Conservation (phyloP, 805 yeast species). For the Nakazawaea wyomingensis region DNA sequence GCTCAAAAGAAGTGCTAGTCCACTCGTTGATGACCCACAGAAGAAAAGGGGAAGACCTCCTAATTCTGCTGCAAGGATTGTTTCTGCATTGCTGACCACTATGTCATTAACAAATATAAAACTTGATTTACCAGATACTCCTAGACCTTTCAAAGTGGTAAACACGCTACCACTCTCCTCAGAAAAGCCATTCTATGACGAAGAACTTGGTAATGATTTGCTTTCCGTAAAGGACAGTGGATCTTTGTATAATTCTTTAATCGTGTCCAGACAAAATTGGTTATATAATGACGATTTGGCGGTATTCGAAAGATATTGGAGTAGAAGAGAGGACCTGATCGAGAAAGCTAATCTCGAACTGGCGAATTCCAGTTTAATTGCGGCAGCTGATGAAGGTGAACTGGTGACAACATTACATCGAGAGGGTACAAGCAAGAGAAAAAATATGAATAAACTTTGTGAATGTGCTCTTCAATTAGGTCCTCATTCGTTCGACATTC, state of each 20-base stretch:
- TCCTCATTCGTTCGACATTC: constrained; percentile 74
- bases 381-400: constrained; percentile 24
- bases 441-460: constrained; percentile 82
- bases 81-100: constrained; percentile 4
- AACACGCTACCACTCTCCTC: constrained; percentile 65
- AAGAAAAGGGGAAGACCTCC: constrained; percentile 6
- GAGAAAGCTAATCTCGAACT: constrained; percentile 24
- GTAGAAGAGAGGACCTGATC: constrained; percentile 31
- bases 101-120: constrained; percentile 5
- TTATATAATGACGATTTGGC: constrained; percentile 32
- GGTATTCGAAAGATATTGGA: constrained; percentile 78
- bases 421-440: constrained; percentile 41
- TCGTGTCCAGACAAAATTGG: constrained; percentile 70
- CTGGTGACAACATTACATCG: constrained; percentile 26
- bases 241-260: constrained; percentile 62
- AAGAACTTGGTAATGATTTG: constrained; percentile 54
- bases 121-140: constrained; percentile 18
- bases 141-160: constrained; percentile 61
- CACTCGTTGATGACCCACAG: constrained; percentile 1
- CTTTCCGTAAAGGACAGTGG: constrained; percentile 69
- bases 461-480: constrained; percentile 73
- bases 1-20: constrained; percentile 8
- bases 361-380: neutral
- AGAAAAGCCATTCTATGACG: constrained; percentile 52
- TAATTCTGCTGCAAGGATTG: constrained; percentile 3